Percentiles rank a stretch among this genome's conserved stretches.
phyloP scores from a whole-genome alignment of 306 rosid species.

The Senna tora region DNA sequence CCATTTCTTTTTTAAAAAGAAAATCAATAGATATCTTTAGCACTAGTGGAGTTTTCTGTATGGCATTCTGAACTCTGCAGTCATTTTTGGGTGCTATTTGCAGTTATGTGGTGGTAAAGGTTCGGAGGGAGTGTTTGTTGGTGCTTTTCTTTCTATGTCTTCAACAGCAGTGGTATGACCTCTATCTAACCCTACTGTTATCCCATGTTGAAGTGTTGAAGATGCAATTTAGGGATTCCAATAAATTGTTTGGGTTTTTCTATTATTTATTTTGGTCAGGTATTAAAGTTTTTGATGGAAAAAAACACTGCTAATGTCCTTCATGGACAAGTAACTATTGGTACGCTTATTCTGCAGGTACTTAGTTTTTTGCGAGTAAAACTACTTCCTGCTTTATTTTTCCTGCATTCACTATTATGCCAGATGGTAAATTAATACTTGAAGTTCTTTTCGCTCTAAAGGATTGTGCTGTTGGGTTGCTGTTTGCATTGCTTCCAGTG shows the following conservation, averaged over 20 bases:
- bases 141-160: conserved; percentile 93
- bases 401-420: conserved; percentile 28
- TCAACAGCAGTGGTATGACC: conserved; percentile 89
- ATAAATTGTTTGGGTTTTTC: conserved; percentile 28
- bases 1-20: neutral
- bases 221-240: conserved; percentile 19
- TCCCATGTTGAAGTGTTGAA: conserved; percentile 8
- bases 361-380: neutral
- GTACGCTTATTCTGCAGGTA: conserved; percentile 95
- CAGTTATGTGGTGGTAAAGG: conserved; percentile 96
- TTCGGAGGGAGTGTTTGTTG: conserved; percentile 92
- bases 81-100: conserved; percentile 50
- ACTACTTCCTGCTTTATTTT: neutral
- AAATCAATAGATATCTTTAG: conserved; percentile 19
- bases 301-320: conserved; percentile 71
- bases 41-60: conserved; percentile 37
- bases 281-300: conserved; percentile 94
- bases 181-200: conserved; percentile 17
- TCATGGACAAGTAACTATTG: conserved; percentile 96
- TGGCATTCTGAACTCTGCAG: conserved; percentile 39
- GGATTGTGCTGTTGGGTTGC: conserved; percentile 99
- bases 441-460: conserved; percentile 46
- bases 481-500: conserved; percentile 97
- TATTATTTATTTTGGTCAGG: conserved; percentile 51
- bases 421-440: conserved; percentile 26